phyloP scores from a whole-genome alignment of 352 stramenopile species.

The Pythium brassicae region DNA sequence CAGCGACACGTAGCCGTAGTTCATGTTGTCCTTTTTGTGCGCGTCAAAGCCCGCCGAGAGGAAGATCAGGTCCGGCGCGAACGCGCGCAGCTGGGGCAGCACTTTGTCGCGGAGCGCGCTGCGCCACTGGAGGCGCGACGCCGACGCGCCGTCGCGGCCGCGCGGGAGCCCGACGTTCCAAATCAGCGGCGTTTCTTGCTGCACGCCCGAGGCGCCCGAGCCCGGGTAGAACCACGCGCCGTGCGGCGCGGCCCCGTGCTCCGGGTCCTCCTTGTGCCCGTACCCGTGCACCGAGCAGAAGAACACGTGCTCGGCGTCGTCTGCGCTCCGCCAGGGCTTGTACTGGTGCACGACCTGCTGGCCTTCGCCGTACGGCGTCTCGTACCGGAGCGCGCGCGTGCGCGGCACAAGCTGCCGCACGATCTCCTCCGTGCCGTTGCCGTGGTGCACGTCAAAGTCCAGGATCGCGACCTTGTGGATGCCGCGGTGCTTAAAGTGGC shows the following conservation, averaged over 20 bases:
- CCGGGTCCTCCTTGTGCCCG: conserved; percentile 68
- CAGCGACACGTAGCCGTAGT: conserved; percentile 73
- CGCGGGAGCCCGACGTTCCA: conserved; percentile 63
- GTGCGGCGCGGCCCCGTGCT: conserved; percentile 31
- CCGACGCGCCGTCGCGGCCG: conserved; percentile 42
- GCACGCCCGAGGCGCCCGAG: conserved; percentile 43
- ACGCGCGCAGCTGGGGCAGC: conserved; percentile 47
- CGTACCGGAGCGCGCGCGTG: conserved; percentile 69
- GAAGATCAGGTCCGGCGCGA: conserved; percentile 78
- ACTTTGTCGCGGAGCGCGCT: conserved; percentile 68
- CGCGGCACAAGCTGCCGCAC: conserved; percentile 90
- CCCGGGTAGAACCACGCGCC: conserved; percentile 80
- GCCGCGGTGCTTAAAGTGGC: conserved; percentile 87
- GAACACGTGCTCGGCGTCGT: conserved; percentile 94
- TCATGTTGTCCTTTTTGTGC: conserved; percentile 75
- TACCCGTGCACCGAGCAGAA: conserved; percentile 91
- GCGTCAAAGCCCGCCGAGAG: conserved; percentile 79
- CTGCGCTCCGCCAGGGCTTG: conserved; percentile 95
- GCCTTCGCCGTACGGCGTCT: conserved; percentile 90
- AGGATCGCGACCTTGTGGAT: conserved; percentile 95
- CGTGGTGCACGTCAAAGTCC: conserved; percentile 98
- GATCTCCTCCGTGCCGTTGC: conserved; percentile 97
- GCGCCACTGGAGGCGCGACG: conserved; percentile 70
- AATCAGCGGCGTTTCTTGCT: conserved; percentile 36
- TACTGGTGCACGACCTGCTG: conserved; percentile 85